Evolutionary conservation across 1,284 basidiomycete genomes (phyloP), one percentile per base, ranked within the genome.

Genomic region (Melampsora abietis-canadensis): DNA sequence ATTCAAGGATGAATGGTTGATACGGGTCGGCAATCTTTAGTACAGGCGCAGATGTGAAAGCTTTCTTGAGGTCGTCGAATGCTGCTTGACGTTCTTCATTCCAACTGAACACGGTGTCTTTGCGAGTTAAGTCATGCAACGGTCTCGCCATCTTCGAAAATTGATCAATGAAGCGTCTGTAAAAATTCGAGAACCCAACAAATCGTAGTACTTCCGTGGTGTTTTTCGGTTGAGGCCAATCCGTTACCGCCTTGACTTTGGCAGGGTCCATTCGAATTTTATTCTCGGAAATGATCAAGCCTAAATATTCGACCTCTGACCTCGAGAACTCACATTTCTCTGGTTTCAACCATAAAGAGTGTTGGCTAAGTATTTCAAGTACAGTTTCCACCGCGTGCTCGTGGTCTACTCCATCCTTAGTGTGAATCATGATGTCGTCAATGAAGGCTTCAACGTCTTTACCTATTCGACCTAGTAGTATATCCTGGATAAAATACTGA

Each of bases 1-100:
- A 54, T 15, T 54, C 19, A 15, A 54, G 48, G 3, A 54, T 24
- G 10, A 24, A 54, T 2, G 62, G 24, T 40, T 24, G 10, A 2
- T 24, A 64, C 34, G 44, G 31, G 1, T 40, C 62, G 4, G 65
- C 65, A 51, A 48, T 7, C 7, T 66, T 57, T 0, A 85, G 79
- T 15, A 85, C 69, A 0, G 82, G 82, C n/a, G 48, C 24, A 5
- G 48, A 19, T 17, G 48, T 54, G 48, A 54, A 54, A 8, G 8
- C 3, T 15, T 6, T 7, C 48, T 51, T 51, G 10, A 51, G 48
- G 10, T 51, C 8, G 24, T 51, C 24, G 15, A 51, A 51, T 3
- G 48, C 48, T 7, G 6, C 7, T 17, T 51, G 48, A 7, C 17
- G 24, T 6, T 51, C 24, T 24, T 51, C 48, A 51, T 51, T 24